Evolutionary conservation across 2,329 filamentous ascomycete species (phyloP).

Genomic region (Talaromyces sp.): DNA sequence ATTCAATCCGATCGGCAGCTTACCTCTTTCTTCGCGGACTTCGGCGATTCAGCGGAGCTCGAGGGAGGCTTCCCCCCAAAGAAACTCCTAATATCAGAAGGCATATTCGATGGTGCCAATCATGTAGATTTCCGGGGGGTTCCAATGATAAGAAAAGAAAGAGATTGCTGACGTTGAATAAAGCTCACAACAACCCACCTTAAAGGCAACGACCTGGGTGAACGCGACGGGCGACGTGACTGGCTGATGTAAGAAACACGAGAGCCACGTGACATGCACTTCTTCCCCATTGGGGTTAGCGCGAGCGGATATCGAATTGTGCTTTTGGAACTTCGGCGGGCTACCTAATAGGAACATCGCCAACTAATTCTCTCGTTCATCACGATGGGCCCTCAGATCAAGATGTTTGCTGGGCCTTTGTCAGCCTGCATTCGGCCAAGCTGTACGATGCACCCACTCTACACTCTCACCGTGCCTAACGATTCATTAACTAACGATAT

Average conservation of each 20-base stretch:
- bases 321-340: conserved; percentile 16
- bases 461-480: conserved; percentile 5
- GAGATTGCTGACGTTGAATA: background rate
- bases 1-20: background rate
- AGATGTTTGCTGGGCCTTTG: conserved; percentile 39
- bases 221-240: conserved; percentile 31
- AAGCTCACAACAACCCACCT: too few species aligned
- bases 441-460: conserved; percentile 32
- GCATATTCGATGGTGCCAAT: conserved; percentile 57
- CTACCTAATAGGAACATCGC: conserved; percentile 10
- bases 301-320: conserved; percentile 26
- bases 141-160: background rate
- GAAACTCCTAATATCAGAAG: conserved; percentile 84
- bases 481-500: conserved; percentile 23
- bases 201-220: conserved; percentile 12
- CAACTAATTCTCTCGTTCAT: conserved; percentile 11
- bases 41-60: conserved; percentile 52
- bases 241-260: conserved; percentile 27
- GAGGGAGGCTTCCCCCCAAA: conserved; percentile 76
- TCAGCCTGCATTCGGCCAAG: conserved; percentile 37
- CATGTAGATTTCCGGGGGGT: background rate
- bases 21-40: conserved; percentile 48
- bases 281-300: conserved; percentile 18
- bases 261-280: conserved; percentile 28
- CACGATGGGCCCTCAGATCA: conserved; percentile 40